Evolutionary conservation across 345 rosid species (phyloP).

Genomic region (Citropsis articulata): DNA sequence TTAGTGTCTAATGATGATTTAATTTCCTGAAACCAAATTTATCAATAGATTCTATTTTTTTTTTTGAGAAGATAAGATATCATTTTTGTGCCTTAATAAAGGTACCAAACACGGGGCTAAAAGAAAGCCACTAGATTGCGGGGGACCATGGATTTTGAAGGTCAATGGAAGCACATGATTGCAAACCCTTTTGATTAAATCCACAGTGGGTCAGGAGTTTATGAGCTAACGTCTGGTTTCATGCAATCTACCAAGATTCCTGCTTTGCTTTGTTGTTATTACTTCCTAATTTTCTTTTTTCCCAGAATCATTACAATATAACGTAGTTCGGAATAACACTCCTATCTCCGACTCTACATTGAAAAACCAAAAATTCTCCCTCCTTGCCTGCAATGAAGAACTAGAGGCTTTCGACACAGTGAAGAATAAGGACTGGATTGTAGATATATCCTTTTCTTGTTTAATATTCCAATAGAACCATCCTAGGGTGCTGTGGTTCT

Average conservation of each 20-base stretch:
- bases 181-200: not conserved
- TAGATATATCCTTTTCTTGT: not conserved
- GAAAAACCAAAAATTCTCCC: too few relatives aligned
- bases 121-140: constrained; percentile 2
- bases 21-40: constrained; percentile 3
- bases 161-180: not conserved
- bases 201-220: not conserved
- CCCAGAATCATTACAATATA: too few relatives aligned
- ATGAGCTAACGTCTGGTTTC: not conserved
- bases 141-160: constrained; percentile 8
- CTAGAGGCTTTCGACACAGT: too few relatives aligned
- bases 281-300: too few relatives aligned
- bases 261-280: too few relatives aligned
- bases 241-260: not conserved
- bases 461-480: not conserved
- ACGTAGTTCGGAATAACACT: too few relatives aligned
- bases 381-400: too few relatives aligned
- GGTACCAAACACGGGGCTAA: constrained; percentile 14
- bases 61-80: not conserved
- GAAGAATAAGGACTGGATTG: too few relatives aligned
- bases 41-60: not conserved
- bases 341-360: too few relatives aligned
- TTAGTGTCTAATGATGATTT: constrained; percentile 13
- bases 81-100: not conserved
- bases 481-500: not conserved